Base-by-base conservation (phyloP, 2,329 filamentous ascomycete species). In the Phoma sp. region DNA sequence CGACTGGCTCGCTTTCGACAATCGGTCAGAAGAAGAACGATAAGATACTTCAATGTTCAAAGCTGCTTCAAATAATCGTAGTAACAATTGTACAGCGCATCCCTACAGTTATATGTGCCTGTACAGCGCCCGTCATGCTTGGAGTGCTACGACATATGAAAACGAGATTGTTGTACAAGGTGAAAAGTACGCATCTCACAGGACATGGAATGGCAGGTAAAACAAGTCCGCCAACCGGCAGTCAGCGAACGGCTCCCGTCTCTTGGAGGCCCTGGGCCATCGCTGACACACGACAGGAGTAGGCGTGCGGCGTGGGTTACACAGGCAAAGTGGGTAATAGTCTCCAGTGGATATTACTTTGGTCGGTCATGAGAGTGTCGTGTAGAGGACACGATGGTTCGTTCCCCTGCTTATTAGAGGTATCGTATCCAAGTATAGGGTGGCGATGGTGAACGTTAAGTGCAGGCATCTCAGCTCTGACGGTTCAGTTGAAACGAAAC, bases 91-190 rank as follows among this genome's bases (percentile, higher is more conserved):
- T 61, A 52, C 48, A 43, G 35, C 43, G 57, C 41, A 7, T 9
- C 9, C 29, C 48, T 65, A 52, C 63, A 62, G 60, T 62, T 64
- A 66, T 68, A 67, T 61, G 61, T 64, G 58, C 57, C 59, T 66
- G 67, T 67, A 57, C 68, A 67, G 67, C 57, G 60, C 55, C 54
- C 57, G 56, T 63, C 61, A 65, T 68, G 46, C 52, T 67, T 61
- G 55, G 52, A 60, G 71, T 73, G 60, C 48, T 65, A 72, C 70
- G 41, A 61, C 66, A 70, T 68, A 51, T 59, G 58, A 59, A 57
- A 59, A 57, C 54, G 45, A 57, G 62, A 54, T 38, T 59, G 67
- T 70, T 60, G 67, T 61, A 72, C 70, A 62, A 66, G 55, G 59
- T 58, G 58, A 61, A 57, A 64, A 61, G 58, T 63, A 65, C 55